phyloP scores from a whole-genome alignment of 1,284 basidiomycete species.

The Leucoagaricus sp. region DNA sequence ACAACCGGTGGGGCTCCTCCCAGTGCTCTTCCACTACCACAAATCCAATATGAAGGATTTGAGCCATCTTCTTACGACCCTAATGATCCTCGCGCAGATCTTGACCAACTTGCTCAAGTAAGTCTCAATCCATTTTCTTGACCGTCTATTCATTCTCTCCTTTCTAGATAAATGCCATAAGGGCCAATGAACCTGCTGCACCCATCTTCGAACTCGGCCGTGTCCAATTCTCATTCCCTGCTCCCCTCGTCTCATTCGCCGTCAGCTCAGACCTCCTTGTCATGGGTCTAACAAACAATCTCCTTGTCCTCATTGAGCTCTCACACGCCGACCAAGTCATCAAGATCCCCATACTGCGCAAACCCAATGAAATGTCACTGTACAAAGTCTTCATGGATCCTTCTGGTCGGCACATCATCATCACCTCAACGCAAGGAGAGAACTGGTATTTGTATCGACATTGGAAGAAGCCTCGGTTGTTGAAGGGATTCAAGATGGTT shows the following conservation, averaged over 20 bases:
- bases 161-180: slow-evolving; percentile 23
- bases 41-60: slow-evolving; percentile 84
- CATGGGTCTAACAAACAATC: slow-evolving; percentile 80
- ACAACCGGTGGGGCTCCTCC: slow-evolving; percentile 44
- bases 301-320: slow-evolving; percentile 83
- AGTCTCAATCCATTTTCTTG: slow-evolving; percentile 24
- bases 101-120: slow-evolving; percentile 38
- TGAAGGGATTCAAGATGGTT: slow-evolving; percentile 85
- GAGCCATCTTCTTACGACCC: slow-evolving; percentile 67
- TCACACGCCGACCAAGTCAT: slow-evolving; percentile 80
- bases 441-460: slow-evolving; percentile 89
- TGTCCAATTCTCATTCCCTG: slow-evolving; percentile 88
- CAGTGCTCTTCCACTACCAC: slow-evolving; percentile 43
- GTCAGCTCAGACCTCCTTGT: slow-evolving; percentile 86
- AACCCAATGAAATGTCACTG: slow-evolving; percentile 68
- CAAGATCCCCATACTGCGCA: slow-evolving; percentile 75
- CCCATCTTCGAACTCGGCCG: slow-evolving; percentile 84
- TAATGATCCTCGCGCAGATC: slow-evolving; percentile 47
- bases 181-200: slow-evolving; percentile 34
- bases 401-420: slow-evolving; percentile 85
- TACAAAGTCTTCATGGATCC: slow-evolving; percentile 90
- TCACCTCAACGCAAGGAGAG: slow-evolving; percentile 87
- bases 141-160: slow-evolving; percentile 11
- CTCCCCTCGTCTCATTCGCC: slow-evolving; percentile 75
- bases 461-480: slow-evolving; percentile 77